A percentile compares a stretch with the other conserved stretches of the same genome.
phyloP scores from a whole-genome alignment of 306 rosid species.

The Quercus dentata region DNA sequence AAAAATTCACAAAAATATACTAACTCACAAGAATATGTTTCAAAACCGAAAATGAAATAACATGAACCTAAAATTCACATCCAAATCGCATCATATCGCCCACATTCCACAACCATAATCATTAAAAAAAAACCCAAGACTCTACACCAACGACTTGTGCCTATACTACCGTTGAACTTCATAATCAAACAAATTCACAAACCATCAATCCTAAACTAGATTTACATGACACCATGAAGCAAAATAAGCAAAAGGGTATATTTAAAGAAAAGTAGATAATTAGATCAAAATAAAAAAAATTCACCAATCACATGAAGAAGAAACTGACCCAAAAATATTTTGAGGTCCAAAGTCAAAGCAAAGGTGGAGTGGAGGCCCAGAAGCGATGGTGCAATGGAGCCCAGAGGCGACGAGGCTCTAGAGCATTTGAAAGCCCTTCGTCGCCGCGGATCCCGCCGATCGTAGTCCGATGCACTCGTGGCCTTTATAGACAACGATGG shows the following conservation, averaged over 20 bases:
- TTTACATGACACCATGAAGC: constrained; percentile 10
- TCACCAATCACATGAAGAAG: constrained; percentile 44
- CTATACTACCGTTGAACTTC: background rate
- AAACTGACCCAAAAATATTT: constrained; percentile 12
- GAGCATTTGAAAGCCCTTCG: too few relatives aligned
- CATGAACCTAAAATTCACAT: constrained; percentile 13
- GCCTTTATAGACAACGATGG: too few relatives aligned
- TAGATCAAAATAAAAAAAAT: constrained; percentile 14
- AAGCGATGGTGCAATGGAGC: too few relatives aligned
- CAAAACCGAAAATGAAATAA: too few relatives aligned
- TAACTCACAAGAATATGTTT: constrained; percentile 18
- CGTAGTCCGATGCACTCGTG: too few relatives aligned
- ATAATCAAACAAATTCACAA: constrained; percentile 1
- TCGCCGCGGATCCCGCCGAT: too few relatives aligned
- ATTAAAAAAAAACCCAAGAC: background rate
- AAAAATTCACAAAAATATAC: constrained; percentile 12
- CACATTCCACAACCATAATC: constrained; percentile 35
- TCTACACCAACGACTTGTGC: constrained; percentile 1
- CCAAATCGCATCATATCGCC: constrained; percentile 22
- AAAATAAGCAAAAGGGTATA: constrained; percentile 2
- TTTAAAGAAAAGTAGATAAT: background rate
- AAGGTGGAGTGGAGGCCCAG: background rate
- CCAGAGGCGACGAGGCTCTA: too few relatives aligned
- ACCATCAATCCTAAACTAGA: constrained; percentile 13
- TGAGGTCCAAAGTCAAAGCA: background rate